phyloP scores from a whole-genome alignment of 148 eudicot genomes.

The Rhododendron ovatum region DNA sequence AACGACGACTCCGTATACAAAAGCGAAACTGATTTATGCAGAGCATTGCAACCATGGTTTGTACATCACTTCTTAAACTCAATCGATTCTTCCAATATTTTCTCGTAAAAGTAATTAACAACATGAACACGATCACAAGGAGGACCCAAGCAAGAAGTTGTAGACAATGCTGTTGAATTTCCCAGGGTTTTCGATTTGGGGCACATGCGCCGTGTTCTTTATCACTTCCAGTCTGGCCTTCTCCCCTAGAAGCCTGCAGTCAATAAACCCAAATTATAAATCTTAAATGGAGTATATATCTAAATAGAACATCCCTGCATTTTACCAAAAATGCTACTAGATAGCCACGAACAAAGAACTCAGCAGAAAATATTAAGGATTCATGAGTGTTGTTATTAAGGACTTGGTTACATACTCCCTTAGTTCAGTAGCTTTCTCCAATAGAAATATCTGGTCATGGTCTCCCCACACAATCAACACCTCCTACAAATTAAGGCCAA shows the following conservation, averaged over 20 bases:
- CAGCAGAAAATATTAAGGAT: background rate
- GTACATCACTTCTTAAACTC: background rate
- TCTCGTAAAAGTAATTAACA: background rate
- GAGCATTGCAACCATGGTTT: background rate
- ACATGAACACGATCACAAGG: background rate
- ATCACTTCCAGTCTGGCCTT: constrained; percentile 43
- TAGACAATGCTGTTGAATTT: constrained; percentile 37
- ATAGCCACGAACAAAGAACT: background rate
- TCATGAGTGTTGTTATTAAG: background rate
- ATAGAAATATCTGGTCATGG: constrained; percentile 43
- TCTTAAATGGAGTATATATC: background rate
- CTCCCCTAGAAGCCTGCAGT: constrained; percentile 34
- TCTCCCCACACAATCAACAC: constrained; percentile 58
- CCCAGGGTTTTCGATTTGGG: constrained; percentile 34
- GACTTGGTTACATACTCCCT: constrained; percentile 30
- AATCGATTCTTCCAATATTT: background rate
- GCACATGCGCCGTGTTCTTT: constrained; percentile 33
- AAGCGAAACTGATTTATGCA: background rate
- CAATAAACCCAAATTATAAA: background rate
- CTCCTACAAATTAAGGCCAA: constrained; percentile 21
- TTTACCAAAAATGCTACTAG: background rate
- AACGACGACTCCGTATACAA: background rate
- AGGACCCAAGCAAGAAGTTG: constrained; percentile 26
- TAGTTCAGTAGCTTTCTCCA: constrained; percentile 45
- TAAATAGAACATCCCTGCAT: background rate